phyloP scores from a whole-genome alignment of 208 protist genomes.

The Acanthamoeba lenticulata region DNA sequence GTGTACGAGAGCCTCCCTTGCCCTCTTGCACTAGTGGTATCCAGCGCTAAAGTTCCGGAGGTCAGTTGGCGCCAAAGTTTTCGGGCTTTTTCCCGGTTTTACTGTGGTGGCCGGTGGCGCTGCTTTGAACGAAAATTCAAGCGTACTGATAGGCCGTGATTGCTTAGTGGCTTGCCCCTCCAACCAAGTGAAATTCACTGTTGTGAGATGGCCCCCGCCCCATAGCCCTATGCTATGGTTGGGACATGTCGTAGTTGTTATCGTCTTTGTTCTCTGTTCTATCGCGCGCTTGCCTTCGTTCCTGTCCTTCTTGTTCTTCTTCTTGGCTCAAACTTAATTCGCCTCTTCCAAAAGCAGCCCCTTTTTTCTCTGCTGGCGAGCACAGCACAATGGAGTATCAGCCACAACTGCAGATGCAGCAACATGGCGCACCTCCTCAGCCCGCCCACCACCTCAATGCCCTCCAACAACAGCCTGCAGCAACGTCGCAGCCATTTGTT shows the following conservation, averaged over 20 bases:
- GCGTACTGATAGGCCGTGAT: neutral
- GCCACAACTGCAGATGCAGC: neutral
- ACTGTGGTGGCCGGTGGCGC: too few relatives aligned
- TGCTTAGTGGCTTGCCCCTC: neutral
- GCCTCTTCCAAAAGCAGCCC: neutral
- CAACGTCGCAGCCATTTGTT: neutral
- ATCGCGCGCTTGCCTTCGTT: neutral
- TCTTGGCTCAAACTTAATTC: neutral
- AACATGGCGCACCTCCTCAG: neutral
- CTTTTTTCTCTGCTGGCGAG: too few relatives aligned
- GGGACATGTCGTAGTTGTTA: neutral
- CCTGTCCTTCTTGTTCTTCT: neutral
- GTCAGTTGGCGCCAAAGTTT: too few relatives aligned
- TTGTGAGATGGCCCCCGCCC: neutral
- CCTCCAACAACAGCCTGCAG: neutral
- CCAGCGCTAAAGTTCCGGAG: too few relatives aligned
- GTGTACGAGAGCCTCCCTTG: too few relatives aligned
- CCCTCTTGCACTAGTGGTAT: too few relatives aligned
- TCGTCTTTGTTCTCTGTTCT: neutral
- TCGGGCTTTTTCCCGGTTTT: too few relatives aligned
- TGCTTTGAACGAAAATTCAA: neutral
- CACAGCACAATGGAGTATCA: neutral
- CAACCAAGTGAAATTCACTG: slow-evolving; percentile 10
- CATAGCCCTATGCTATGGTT: too few relatives aligned
- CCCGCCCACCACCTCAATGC: neutral